A percentile compares a stretch with the other conserved stretches of the same genome.
Evolutionary conservation across 2,329 filamentous ascomycete genomes (phyloP).

Genomic region (Ilyonectria destructans): DNA sequence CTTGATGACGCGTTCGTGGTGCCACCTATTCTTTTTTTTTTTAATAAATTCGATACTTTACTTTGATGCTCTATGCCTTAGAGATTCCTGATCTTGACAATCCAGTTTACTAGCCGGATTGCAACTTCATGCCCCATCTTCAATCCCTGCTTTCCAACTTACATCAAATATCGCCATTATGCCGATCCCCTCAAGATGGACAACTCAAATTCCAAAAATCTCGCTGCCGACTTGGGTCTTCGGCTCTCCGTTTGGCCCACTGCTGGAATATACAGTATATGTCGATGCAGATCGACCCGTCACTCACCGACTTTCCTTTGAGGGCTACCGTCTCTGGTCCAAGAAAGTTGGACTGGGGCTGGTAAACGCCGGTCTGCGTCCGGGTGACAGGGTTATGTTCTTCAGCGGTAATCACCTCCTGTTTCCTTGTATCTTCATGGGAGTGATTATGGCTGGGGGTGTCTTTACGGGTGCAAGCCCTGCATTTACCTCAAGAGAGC

Average conservation of each 20-base stretch:
- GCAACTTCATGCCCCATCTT: too few species aligned
- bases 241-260: constrained; percentile 59
- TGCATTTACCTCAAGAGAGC: constrained; percentile 76
- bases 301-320: constrained; percentile 75
- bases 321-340: constrained; percentile 77
- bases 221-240: constrained; percentile 72
- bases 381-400: constrained; percentile 80
- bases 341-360: constrained; percentile 83
- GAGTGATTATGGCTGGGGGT: constrained; percentile 82
- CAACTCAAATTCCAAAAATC: constrained; percentile 60
- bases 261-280: constrained; percentile 63
- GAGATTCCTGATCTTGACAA: too few species aligned
- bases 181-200: constrained; percentile 65
- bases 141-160: too few species aligned
- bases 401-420: constrained; percentile 83
- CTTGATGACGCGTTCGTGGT: too few species aligned
- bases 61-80: too few species aligned
- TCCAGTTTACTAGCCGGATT: too few species aligned
- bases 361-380: constrained; percentile 73
- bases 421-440: constrained; percentile 80
- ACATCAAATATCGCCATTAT: constrained; percentile 49
- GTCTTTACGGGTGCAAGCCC: constrained; percentile 86
- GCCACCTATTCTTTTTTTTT: too few species aligned
- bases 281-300: constrained; percentile 79
- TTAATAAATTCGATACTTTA: too few species aligned